Evolutionary conservation across 2,329 filamentous ascomycete genomes (phyloP).

Genomic region (Colletotrichum costaricense): DNA sequence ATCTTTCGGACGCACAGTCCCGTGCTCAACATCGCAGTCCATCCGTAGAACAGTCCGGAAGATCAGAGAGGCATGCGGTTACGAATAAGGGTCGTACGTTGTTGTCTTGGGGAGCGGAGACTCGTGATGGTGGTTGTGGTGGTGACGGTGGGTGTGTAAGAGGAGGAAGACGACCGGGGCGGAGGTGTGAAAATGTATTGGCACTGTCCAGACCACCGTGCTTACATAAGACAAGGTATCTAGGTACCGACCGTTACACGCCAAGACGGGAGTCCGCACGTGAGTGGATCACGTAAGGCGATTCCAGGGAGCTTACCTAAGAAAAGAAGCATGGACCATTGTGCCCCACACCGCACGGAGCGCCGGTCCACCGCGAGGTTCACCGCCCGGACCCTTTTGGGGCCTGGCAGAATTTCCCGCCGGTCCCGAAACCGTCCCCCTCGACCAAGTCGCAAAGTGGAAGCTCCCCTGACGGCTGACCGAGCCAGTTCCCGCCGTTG

Average conservation of each 20-base stretch:
- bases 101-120: not conserved
- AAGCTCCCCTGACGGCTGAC: conserved; percentile 22
- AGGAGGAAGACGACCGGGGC: not conserved
- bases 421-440: conserved; percentile 29
- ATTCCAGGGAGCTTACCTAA: not conserved
- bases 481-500: conserved; percentile 18
- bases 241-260: too few species aligned
- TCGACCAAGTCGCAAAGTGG: not conserved
- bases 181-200: not conserved
- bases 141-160: not conserved
- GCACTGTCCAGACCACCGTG: not conserved
- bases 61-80: not conserved
- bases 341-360: not conserved
- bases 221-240: not conserved
- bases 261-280: not conserved
- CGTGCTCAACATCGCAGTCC: too few species aligned
- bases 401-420: conserved; percentile 35
- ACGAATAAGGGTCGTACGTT: not conserved
- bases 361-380: not conserved
- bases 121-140: not conserved
- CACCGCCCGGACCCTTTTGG: conserved; percentile 25
- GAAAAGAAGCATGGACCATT: too few species aligned
- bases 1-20: too few species aligned
- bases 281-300: conserved; percentile 8
- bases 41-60: too few species aligned